A percentile compares a stretch with the other conserved stretches of the same genome.
These are phyloP conservation scores for Lippia alba DNA, from an alignment of 305 asterid species.

Conservation along the genomic window DNA sequence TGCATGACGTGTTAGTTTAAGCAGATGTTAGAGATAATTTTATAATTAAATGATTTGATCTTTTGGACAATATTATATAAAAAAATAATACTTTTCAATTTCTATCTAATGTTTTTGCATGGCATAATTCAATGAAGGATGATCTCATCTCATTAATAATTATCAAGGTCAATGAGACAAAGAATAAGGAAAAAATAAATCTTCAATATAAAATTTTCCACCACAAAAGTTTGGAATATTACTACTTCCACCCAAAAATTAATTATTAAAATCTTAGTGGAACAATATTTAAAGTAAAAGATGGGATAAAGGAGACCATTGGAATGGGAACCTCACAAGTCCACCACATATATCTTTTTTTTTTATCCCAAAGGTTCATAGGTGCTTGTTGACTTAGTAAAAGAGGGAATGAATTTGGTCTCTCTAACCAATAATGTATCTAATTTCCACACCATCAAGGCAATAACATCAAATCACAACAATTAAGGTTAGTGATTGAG, in stretches of 20 bases:
- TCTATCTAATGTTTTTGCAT: no score
- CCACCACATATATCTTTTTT: conserved; percentile 25
- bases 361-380: conserved; percentile 3
- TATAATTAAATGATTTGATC: no score
- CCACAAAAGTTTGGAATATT: conserved; percentile 15
- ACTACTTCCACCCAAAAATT: conserved; percentile 30
- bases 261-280: conserved; percentile 33
- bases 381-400: conserved; percentile 37
- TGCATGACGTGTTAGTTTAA: no score
- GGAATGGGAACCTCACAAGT: conserved; percentile 38
- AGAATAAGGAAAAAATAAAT: neutral
- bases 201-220: neutral
- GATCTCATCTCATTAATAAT: no score
- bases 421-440: conserved; percentile 33
- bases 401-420: conserved; percentile 36
- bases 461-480: conserved; percentile 34
- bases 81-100: no score
- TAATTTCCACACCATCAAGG: conserved; percentile 35
- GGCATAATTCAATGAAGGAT: no score
- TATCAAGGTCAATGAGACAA: neutral
- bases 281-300: conserved; percentile 32
- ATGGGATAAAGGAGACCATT: conserved; percentile 30
- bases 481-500: neutral
- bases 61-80: no score
- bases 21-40: no score